Evolutionary conservation across 306 rosid genomes (phyloP).

Genomic region (Quercus rubra): DNA sequence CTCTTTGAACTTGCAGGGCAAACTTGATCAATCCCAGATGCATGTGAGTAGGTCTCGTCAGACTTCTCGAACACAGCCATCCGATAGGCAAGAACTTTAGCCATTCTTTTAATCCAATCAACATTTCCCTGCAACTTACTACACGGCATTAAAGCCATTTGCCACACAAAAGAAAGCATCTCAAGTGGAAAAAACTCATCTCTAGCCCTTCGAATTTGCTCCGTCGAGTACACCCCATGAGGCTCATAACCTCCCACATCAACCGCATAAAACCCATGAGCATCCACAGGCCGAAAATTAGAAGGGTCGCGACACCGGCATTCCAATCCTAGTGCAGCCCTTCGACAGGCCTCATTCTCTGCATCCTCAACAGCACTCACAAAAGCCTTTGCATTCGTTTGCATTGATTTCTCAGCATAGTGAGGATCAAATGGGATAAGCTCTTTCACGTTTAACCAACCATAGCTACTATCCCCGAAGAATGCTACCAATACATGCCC

Average conservation of each 20-base stretch:
- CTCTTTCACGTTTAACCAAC: constrained; percentile 4
- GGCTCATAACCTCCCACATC: neutral
- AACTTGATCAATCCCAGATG: neutral
- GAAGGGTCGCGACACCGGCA: constrained; percentile 4
- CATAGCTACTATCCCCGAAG: constrained; percentile 13
- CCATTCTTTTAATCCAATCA: neutral
- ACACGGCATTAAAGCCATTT: neutral
- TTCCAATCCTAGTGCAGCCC: constrained; percentile 12
- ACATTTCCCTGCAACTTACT: neutral
- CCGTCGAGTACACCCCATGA: neutral
- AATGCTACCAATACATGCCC: constrained; percentile 13
- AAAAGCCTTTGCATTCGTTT: neutral
- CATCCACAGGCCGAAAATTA: neutral
- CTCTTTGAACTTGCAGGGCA: neutral
- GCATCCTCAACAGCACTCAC: constrained; percentile 9
- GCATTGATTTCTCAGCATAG: constrained; percentile 8
- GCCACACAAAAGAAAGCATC: constrained; percentile 4
- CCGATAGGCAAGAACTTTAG: neutral
- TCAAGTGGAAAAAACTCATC: neutral
- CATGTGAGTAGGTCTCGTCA: neutral
- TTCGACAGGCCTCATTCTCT: neutral
- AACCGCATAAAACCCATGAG: constrained; percentile 1
- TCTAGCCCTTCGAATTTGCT: constrained; percentile 2
- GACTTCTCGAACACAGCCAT: neutral
- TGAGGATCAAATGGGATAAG: constrained; percentile 13